Evolutionary conservation across 192 early-diverging fungal genomes (phyloP).

Genomic region (Chytriomyces sp.): DNA sequence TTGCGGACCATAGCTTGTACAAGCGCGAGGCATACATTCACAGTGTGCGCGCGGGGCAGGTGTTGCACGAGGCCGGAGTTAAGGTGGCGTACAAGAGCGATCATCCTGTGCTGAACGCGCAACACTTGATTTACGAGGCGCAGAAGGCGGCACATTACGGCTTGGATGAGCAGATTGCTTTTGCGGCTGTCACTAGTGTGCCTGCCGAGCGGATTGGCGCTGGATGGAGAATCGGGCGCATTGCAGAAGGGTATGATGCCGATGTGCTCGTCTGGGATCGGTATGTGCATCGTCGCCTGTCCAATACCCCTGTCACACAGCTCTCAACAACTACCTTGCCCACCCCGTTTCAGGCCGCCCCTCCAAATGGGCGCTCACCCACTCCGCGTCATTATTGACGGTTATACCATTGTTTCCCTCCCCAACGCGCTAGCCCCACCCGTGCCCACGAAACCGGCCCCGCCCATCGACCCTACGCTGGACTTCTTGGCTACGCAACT

Average conservation of each 20-base stretch:
- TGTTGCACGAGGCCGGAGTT: conserved; percentile 68
- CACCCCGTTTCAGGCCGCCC: conserved; percentile 49
- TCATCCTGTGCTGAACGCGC: conserved; percentile 75
- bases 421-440: neutral
- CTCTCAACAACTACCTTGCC: neutral
- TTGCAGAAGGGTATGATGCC: conserved; percentile 75
- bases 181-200: conserved; percentile 69
- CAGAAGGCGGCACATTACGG: conserved; percentile 76
- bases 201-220: conserved; percentile 74
- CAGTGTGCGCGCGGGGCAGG: conserved; percentile 53
- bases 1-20: conserved; percentile 63
- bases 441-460: neutral
- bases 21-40: conserved; percentile 77
- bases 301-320: neutral
- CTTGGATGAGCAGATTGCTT: conserved; percentile 55
- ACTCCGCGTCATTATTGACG: conserved; percentile 74
- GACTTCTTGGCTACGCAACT: neutral
- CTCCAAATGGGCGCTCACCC: conserved; percentile 71
- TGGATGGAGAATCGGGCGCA: conserved; percentile 67
- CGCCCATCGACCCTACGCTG: neutral
- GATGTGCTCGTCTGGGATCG: conserved; percentile 78
- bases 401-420: conserved; percentile 50
- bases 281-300: neutral
- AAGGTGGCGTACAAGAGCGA: conserved; percentile 75
- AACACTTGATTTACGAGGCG: conserved; percentile 72